A percentile compares a stretch with the other conserved stretches of the same genome.
Conservation (phyloP, 164 flowering plant genomes). For the Houttuynia cordata region DNA sequence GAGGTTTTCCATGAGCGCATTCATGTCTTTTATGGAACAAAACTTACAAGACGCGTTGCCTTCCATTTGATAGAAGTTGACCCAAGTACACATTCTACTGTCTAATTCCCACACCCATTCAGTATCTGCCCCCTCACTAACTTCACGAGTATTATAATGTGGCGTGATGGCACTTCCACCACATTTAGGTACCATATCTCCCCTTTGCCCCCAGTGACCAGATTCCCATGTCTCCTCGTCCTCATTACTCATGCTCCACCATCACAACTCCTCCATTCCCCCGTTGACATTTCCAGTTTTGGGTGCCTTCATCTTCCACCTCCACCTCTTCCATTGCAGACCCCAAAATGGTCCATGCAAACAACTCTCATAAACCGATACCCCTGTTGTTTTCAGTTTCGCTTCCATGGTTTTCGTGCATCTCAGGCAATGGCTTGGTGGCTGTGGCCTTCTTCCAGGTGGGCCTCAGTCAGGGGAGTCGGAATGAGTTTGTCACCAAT, state of each 20-base stretch:
- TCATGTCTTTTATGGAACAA: too few relatives aligned
- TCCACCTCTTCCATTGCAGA: not conserved
- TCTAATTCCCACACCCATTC: not conserved
- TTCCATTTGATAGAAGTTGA: too few relatives aligned
- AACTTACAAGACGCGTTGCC: too few relatives aligned
- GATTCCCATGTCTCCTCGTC: not conserved
- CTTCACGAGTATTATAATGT: not conserved
- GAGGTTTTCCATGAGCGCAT: too few relatives aligned
- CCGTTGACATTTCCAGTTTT: not conserved
- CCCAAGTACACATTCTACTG: not conserved
- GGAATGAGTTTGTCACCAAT: too few relatives aligned
- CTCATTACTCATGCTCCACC: not conserved
- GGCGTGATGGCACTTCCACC: not conserved
- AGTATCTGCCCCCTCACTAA: not conserved
- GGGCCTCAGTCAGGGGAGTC: too few relatives aligned
- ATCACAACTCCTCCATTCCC: not conserved
- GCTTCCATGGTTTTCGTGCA: not conserved
- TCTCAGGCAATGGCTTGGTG: not conserved
- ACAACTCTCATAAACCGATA: not conserved
- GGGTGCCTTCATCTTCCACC: not conserved
- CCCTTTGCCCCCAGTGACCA: not conserved
- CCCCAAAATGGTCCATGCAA: not conserved
- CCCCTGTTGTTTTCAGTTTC: not conserved
- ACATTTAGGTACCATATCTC: not conserved
- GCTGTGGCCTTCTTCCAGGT: too few relatives aligned